These are phyloP conservation scores for Oryza coarctata DNA, from an alignment of 176 grass and related monocot genomes.

Conservation along the genomic window DNA sequence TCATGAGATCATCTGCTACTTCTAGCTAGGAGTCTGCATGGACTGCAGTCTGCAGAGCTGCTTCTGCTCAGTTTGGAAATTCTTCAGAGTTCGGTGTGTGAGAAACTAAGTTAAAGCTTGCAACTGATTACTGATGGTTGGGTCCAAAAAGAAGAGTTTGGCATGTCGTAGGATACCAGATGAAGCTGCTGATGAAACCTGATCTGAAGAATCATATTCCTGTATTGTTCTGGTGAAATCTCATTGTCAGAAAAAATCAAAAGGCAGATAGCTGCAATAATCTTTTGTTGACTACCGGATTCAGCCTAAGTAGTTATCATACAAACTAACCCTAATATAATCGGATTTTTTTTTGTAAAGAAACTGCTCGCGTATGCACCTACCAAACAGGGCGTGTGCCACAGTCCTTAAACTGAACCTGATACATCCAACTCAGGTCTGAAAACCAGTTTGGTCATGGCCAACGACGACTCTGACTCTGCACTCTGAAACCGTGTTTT, in stretches of 20 bases:
- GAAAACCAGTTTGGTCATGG: not conserved
- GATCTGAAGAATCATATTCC: not conserved
- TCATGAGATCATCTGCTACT: not conserved
- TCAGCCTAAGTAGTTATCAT: not conserved
- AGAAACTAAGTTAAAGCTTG: not conserved
- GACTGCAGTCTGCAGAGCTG: not conserved
- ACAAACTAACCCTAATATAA: not conserved
- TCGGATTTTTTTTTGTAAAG: not conserved
- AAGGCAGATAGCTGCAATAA: not conserved
- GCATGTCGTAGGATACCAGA: not conserved
- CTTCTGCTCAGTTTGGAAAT: not conserved
- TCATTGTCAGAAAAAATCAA: not conserved
- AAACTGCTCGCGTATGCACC: not conserved
- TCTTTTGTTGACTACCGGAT: not conserved
- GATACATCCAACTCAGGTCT: not conserved
- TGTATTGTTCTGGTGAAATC: not conserved
- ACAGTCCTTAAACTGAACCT: not conserved
- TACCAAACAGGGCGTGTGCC: not conserved
- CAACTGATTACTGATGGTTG: not conserved
- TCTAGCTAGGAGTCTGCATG: too few species aligned
- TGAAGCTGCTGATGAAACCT: not conserved
- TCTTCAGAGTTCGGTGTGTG: not conserved
- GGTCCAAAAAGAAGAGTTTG: not conserved
- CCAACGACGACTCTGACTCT: not conserved
- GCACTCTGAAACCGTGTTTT: not conserved